phyloP scores from a whole-genome alignment of 2,329 filamentous ascomycete genomes.

The Endoconidiophora laricicola region DNA sequence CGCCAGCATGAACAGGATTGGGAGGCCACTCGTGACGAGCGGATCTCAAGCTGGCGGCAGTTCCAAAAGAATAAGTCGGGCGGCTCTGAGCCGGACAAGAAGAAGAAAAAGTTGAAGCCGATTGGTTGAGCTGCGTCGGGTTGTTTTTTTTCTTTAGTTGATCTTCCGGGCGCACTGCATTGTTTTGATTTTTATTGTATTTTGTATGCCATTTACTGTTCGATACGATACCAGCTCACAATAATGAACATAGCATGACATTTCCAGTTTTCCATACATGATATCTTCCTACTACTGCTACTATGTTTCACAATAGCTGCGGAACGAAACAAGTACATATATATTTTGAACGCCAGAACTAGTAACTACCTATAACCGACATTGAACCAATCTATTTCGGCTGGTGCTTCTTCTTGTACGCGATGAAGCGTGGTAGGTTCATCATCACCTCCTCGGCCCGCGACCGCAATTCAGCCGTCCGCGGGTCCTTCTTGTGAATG shows the following conservation, averaged over 20 bases:
- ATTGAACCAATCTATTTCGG: constrained; percentile 16
- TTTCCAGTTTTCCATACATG: neutral
- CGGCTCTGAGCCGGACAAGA: constrained; percentile 36
- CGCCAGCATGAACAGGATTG: constrained; percentile 87
- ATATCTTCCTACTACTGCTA: neutral
- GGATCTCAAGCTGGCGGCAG: constrained; percentile 86
- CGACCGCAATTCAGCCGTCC: constrained; percentile 36
- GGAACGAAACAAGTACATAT: neutral
- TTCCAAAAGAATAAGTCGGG: constrained; percentile 62
- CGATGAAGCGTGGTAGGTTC: constrained; percentile 45
- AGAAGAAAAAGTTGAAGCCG: constrained; percentile 55
- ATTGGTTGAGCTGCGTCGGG: constrained; percentile 28
- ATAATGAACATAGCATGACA: too few species aligned
- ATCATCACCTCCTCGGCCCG: constrained; percentile 43
- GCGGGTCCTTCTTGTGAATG: constrained; percentile 38
- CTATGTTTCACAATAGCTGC: neutral
- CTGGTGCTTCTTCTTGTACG: constrained; percentile 46
- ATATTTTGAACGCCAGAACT: neutral
- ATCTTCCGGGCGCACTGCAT: neutral
- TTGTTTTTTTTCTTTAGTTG: neutral
- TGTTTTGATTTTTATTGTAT: neutral
- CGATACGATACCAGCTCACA: too few species aligned
- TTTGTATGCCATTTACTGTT: too few species aligned
- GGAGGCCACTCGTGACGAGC: constrained; percentile 80
- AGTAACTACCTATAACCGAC: neutral